Conservation (phyloP, 2,329 filamentous ascomycete species). For the Paecilomyces formosus region DNA sequence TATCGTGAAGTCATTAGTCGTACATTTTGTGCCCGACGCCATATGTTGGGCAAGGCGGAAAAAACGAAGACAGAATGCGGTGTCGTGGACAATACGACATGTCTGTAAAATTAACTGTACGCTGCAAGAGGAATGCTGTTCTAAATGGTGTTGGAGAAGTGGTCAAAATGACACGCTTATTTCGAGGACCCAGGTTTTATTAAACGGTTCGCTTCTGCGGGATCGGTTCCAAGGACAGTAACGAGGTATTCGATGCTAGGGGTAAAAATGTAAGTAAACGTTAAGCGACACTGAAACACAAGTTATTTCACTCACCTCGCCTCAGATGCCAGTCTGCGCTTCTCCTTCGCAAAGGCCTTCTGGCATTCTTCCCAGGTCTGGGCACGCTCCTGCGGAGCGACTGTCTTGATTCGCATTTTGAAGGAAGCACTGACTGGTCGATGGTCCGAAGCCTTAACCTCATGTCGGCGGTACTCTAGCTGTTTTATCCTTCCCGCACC, state of each 20-base stretch:
- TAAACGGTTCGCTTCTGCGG: constrained; percentile 45
- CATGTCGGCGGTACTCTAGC: constrained; percentile 79
- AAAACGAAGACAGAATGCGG: not conserved
- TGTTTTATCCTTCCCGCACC: constrained; percentile 77
- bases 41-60: not conserved
- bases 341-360: constrained; percentile 65
- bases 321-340: constrained; percentile 58
- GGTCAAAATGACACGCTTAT: not conserved
- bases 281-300: not conserved
- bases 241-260: constrained; percentile 57
- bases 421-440: constrained; percentile 84
- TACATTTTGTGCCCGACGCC: not conserved
- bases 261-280: not conserved
- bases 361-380: constrained; percentile 66
- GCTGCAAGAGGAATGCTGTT: not conserved
- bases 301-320: constrained; percentile 60
- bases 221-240: constrained; percentile 52
- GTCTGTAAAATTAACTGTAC: not conserved
- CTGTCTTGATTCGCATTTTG: constrained; percentile 74
- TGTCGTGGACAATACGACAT: not conserved
- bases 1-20: constrained; percentile 1
- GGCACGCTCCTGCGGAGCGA: constrained; percentile 60
- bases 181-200: constrained; percentile 20
- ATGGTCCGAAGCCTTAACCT: constrained; percentile 86
- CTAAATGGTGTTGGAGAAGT: not conserved